Conservation (phyloP, 192 early-diverging fungal genomes). For the Umbelopsis sp. region DNA sequence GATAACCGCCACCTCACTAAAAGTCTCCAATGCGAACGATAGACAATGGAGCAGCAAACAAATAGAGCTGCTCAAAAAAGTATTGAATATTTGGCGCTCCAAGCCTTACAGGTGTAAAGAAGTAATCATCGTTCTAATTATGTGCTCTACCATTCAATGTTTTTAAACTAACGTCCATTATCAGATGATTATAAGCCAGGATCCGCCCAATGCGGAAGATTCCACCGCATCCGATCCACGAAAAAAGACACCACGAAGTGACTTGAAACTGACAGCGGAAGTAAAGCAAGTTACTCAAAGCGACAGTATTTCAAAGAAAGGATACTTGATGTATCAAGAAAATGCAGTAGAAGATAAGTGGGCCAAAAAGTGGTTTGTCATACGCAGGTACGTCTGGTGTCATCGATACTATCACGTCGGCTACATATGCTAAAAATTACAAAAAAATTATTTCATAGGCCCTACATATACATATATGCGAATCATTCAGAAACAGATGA, state of each 20-base stretch:
- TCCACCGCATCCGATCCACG: conserved; percentile 12
- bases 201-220: conserved; percentile 40
- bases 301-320: conserved; percentile 57
- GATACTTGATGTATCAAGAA: conserved; percentile 57
- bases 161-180: not conserved
- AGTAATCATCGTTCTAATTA: conserved; percentile 11
- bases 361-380: conserved; percentile 79
- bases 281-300: conserved; percentile 46
- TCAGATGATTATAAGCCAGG: conserved; percentile 51
- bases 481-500: conserved; percentile 66
- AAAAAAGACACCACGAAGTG: not conserved
- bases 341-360: conserved; percentile 63
- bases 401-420: not conserved
- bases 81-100: conserved; percentile 29
- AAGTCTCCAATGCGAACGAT: not conserved
- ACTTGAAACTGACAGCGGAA: conserved; percentile 45
- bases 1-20: not conserved
- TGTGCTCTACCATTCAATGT: not conserved
- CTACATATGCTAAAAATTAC: not conserved
- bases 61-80: conserved; percentile 25
- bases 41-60: conserved; percentile 2
- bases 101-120: conserved; percentile 45
- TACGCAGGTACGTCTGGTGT: conserved; percentile 51
- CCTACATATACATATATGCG: conserved; percentile 80
- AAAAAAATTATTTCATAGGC: conserved; percentile 46